A percentile compares a stretch with the other conserved stretches of the same genome.
Conservation (phyloP, 1,139 yeast genomes). For the Candida albicans region DNA sequence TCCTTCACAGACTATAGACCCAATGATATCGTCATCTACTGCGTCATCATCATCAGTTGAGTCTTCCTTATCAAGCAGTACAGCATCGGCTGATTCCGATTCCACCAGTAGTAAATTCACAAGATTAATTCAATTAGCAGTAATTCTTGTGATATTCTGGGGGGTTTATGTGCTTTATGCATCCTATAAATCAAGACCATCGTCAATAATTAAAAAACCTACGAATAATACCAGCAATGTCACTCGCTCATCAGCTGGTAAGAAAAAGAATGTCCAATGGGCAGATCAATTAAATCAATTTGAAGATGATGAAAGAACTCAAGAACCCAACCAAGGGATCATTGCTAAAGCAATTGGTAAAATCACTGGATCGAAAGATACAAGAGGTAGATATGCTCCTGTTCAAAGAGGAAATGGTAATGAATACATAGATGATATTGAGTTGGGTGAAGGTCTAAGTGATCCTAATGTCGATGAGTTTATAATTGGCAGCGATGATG, state of each 20-base stretch:
- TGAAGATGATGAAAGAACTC: slow-evolving; percentile 29
- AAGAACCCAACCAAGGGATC: slow-evolving; percentile 25
- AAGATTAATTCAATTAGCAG: slow-evolving; percentile 42
- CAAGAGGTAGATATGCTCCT: slow-evolving; percentile 28
- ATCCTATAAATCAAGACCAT: slow-evolving; percentile 41
- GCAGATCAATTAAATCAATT: slow-evolving; percentile 48
- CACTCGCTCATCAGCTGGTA: slow-evolving; percentile 24
- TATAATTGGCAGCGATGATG: slow-evolving; percentile 51
- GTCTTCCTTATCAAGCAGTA: slow-evolving; percentile 6
- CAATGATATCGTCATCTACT: neutral
- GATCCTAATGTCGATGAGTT: slow-evolving; percentile 22
- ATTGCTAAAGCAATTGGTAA: slow-evolving; percentile 42
- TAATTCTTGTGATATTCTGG: slow-evolving; percentile 44
- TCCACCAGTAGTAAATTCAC: slow-evolving; percentile 32
- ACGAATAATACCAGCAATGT: slow-evolving; percentile 12
- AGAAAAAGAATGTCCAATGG: slow-evolving; percentile 60
- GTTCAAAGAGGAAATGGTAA: slow-evolving; percentile 11
- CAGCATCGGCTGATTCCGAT: slow-evolving; percentile 9
- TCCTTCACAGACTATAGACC: slow-evolving; percentile 2
- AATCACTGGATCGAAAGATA: slow-evolving; percentile 28
- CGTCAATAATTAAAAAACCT: slow-evolving; percentile 41
- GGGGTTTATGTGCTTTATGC: slow-evolving; percentile 42
- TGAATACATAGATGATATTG: slow-evolving; percentile 34
- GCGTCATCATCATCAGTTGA: slow-evolving; percentile 7
- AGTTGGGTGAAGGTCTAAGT: slow-evolving; percentile 31